A percentile compares a stretch with the other conserved stretches of the same genome.
These are phyloP conservation scores for Ceratonia siliqua DNA, from an alignment of 306 rosid genomes.

Conservation along the genomic window DNA sequence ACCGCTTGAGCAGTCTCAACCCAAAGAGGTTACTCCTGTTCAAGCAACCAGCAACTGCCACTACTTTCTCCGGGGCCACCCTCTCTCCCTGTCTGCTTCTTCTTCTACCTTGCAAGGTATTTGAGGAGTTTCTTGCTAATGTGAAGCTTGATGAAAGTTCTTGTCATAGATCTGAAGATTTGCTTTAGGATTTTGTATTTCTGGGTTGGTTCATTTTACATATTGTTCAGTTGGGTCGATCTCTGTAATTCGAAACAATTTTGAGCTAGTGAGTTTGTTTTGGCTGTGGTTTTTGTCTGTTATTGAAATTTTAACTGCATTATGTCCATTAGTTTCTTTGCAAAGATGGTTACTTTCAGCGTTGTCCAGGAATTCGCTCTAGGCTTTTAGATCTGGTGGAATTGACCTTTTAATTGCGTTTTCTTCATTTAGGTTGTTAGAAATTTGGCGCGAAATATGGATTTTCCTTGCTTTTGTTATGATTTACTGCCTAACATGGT, in stretches of 20 bases:
- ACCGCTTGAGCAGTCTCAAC: constrained; percentile 37
- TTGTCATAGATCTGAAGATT: constrained; percentile 1
- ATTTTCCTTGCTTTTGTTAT: not conserved
- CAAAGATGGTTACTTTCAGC: not conserved
- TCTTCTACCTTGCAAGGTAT: constrained; percentile 28
- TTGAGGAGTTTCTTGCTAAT: not conserved
- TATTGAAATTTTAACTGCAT: not conserved
- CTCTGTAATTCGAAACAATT: not conserved
- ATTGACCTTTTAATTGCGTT: not conserved
- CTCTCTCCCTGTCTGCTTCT: not conserved
- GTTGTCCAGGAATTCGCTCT: not conserved
- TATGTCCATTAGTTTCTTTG: not conserved
- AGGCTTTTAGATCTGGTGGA: constrained; percentile 34
- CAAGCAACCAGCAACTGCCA: constrained; percentile 28
- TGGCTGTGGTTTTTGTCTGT: not conserved
- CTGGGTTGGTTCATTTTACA: not conserved
- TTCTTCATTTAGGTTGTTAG: not conserved
- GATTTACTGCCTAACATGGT: not conserved
- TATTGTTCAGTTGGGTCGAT: not conserved
- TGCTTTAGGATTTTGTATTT: constrained; percentile 1
- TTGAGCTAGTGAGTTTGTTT: not conserved
- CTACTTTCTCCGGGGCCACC: not conserved
- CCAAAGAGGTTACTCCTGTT: constrained; percentile 19
- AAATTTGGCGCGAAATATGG: not conserved
- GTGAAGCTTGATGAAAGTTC: not conserved